Evolutionary conservation across 345 rosid genomes (phyloP).

Genomic region (Rhodamnia rubescens): DNA sequence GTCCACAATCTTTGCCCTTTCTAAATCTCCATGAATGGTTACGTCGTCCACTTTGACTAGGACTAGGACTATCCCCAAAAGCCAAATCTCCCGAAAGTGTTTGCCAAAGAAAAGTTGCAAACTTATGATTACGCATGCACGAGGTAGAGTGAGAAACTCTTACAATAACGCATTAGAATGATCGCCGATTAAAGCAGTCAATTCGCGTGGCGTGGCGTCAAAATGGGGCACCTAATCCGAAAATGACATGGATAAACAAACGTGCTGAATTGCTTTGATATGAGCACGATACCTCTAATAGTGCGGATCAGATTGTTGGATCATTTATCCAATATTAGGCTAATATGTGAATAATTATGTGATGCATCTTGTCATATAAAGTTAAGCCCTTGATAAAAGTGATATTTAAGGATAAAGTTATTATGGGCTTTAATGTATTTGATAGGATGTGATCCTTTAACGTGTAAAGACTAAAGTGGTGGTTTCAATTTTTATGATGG

Average conservation of each 20-base stretch:
- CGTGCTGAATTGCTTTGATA: fast-evolving
- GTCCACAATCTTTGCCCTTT: background rate
- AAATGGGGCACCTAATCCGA: background rate
- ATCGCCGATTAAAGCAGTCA: background rate
- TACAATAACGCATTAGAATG: background rate
- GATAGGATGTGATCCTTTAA: too few species aligned
- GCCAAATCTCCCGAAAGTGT: background rate
- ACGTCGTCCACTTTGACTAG: background rate
- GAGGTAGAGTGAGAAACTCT: background rate
- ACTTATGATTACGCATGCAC: background rate
- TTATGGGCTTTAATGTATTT: too few species aligned
- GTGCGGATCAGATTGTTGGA: background rate
- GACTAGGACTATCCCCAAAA: background rate
- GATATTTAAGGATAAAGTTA: too few species aligned
- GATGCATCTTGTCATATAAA: too few species aligned
- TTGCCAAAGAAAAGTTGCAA: background rate
- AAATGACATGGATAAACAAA: fast-evolving
- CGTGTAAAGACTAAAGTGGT: too few species aligned
- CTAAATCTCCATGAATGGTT: background rate
- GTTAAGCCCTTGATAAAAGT: too few species aligned
- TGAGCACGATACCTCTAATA: fast-evolving
- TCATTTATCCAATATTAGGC: too few species aligned
- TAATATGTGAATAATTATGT: too few species aligned
- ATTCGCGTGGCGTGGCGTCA: fast-evolving
- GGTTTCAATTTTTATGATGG: too few species aligned